Percentiles rank a stretch among this genome's conserved stretches.
Evolutionary conservation across 805 yeast genomes (phyloP).

Genomic region (Gaillardinia entomophila): DNA sequence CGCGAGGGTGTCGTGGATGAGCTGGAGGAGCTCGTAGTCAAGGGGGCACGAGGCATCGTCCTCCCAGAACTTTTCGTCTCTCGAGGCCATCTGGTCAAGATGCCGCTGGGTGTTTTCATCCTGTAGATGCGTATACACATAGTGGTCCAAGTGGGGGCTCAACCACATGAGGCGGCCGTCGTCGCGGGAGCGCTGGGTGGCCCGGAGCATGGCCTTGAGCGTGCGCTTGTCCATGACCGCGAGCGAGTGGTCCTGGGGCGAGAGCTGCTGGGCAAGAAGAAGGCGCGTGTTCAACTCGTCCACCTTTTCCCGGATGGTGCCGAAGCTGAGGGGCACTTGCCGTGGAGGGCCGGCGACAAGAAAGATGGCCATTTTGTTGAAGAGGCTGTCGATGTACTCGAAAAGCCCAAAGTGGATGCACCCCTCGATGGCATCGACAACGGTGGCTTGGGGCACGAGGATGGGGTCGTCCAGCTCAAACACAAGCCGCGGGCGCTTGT

Average conservation of each 20-base stretch:
- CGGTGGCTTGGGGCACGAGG: slow-evolving; percentile 11
- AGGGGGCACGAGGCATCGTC: slow-evolving; percentile 4
- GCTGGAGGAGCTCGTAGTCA: slow-evolving; percentile 11
- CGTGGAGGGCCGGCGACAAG: slow-evolving; percentile 9
- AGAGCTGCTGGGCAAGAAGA: slow-evolving; percentile 7
- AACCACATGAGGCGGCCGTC: slow-evolving; percentile 30
- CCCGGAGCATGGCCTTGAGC: slow-evolving; percentile 15
- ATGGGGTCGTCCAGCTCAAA: slow-evolving; percentile 8
- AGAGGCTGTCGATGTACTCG: slow-evolving; percentile 25
- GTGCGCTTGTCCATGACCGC: slow-evolving; percentile 16
- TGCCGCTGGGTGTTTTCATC: slow-evolving; percentile 2
- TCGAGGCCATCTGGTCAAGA: slow-evolving; percentile 3
- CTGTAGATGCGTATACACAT: slow-evolving; percentile 4
- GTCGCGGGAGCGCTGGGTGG: slow-evolving; percentile 21
- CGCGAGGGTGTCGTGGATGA: slow-evolving; percentile 13
- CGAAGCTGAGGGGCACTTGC: slow-evolving; percentile 5
- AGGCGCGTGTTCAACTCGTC: slow-evolving; percentile 3
- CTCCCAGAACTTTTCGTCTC: slow-evolving; percentile 1
- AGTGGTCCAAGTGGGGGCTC: slow-evolving; percentile 26
- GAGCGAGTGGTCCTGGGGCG: slow-evolving; percentile 8
- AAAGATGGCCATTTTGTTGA: slow-evolving; percentile 25
- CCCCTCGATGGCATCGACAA: slow-evolving; percentile 21
- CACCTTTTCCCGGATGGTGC: background rate
- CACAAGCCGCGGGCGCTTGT: slow-evolving; percentile 2
- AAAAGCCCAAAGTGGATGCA: slow-evolving; percentile 21